These are phyloP conservation scores for Skeletonema costatum DNA, from an alignment of 108 stramenopile genomes.

Conservation along the genomic window DNA sequence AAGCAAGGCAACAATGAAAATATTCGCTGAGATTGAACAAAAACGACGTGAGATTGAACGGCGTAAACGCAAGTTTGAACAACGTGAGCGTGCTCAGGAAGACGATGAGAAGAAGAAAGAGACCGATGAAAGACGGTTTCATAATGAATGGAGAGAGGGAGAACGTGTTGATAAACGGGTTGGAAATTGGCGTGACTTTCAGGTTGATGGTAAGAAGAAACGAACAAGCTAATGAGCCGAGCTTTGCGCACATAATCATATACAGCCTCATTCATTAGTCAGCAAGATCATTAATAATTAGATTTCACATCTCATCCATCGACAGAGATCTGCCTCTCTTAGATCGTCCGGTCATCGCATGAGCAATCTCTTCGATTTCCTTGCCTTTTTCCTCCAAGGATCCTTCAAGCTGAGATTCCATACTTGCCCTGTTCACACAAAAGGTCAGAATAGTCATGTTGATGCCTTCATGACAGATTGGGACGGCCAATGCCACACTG, in stretches of 20 bases:
- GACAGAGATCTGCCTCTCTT: too few relatives aligned
- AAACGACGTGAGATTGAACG: conserved; percentile 79
- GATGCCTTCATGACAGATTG: not conserved
- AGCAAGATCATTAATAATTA: too few relatives aligned
- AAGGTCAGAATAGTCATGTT: not conserved
- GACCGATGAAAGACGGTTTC: conserved; percentile 65
- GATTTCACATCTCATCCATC: too few relatives aligned
- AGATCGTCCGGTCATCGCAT: not conserved
- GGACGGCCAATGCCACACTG: not conserved
- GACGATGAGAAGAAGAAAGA: conserved; percentile 78
- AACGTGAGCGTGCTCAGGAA: conserved; percentile 84
- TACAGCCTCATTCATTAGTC: too few relatives aligned
- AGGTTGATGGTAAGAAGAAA: conserved; percentile 24
- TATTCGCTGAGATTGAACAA: conserved; percentile 83
- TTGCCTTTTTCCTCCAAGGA: not conserved
- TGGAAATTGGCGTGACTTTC: conserved; percentile 91
- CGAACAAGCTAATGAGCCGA: not conserved
- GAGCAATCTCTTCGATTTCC: not conserved
- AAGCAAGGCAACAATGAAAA: conserved; percentile 71
- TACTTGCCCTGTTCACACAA: not conserved
- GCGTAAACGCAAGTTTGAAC: conserved; percentile 73
- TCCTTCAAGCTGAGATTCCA: not conserved
- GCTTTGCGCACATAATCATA: too few relatives aligned
- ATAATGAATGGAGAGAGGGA: conserved; percentile 78
- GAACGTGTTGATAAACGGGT: conserved; percentile 81